Base-by-base conservation (phyloP, 495 filamentous ascomycete species). In the Penicillium antarcticum region DNA sequence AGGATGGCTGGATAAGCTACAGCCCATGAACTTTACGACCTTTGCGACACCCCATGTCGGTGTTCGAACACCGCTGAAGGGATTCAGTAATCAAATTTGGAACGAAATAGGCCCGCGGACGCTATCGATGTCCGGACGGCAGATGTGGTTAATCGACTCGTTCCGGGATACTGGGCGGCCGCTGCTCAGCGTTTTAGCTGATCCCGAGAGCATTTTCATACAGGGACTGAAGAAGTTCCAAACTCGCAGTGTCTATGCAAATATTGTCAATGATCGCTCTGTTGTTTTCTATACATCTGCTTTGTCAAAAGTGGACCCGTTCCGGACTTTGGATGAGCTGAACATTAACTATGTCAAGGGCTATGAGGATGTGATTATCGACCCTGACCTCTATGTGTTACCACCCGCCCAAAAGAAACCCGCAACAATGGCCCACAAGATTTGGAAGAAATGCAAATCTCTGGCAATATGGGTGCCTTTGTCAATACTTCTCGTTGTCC, bases 31-130 rank as follows among this genome's bases (percentile, higher is more conserved):
- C 70, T 97, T 97, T 64, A 89, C 88, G 3, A 95, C 91, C 1
- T 97, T 97, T 68, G 92, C 88, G 19, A 84, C 85, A 13, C 92
- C 94, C 16, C 92, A 97, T 70, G 80, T 97, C 0, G 92, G 92
- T 16, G 89, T 92, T 7, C 78, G 89, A 37, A 83, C 86, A 9
- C 91, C 92, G 1, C 69, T 86, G 4, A 74, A 78, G 32, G 91
- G 91, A 8, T 79, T 77, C 62, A 69, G 75, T 39, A 84, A 82
- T 50, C 70, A 84, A 42, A 61, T 92, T 5, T 96, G 81, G 80
- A 98, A 98, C 68, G 77, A 85, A 2, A 52, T 97, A 12, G 92
- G 90, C 34, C 82, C 89, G 6, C 74, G 84, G 10, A 87, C 84
- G 0, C 68, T 97, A 16, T 92, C 87, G 38, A 78, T 77, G 53